phyloP scores from a whole-genome alignment of 2,329 filamentous ascomycete species.

The Waltergamsia citrina region DNA sequence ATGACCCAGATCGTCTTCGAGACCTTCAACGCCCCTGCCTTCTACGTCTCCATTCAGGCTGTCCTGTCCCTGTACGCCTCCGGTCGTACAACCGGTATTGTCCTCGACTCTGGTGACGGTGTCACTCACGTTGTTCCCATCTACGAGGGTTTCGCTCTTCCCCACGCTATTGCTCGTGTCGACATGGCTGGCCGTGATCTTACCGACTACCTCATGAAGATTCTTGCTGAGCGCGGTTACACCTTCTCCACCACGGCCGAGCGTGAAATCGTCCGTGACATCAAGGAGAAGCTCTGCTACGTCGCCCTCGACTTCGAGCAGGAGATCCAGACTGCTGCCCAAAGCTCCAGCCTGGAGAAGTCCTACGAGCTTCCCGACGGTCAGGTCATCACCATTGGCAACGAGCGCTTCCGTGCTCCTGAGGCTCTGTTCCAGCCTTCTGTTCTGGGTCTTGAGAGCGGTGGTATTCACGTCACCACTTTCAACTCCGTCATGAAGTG shows the following conservation, averaged over 20 bases:
- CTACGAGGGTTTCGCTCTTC: conserved; percentile 99
- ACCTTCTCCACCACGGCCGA: conserved; percentile 99
- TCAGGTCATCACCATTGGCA: conserved; percentile 99
- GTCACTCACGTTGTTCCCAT: conserved; percentile 99
- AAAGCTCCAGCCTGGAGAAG: conserved; percentile 99
- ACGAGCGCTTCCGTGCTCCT: conserved; percentile 99
- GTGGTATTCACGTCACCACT: conserved; percentile 98
- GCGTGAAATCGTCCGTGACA: conserved; percentile 99
- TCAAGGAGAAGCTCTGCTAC: conserved; percentile 99
- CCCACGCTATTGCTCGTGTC: conserved; percentile 99
- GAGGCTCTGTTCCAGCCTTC: conserved; percentile 99
- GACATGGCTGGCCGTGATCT: conserved; percentile 99
- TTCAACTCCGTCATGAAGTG: conserved; percentile 99
- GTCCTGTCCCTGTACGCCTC: conserved; percentile 98
- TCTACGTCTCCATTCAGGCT: conserved; percentile 99
- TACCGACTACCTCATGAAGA: conserved; percentile 99
- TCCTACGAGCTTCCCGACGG: conserved; percentile 99
- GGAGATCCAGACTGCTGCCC: conserved; percentile 99
- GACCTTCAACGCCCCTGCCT: conserved; percentile 99
- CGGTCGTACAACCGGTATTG: conserved; percentile 99
- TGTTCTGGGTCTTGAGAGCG: conserved; percentile 94
- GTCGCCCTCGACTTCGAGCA: conserved; percentile 99
- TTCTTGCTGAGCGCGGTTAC: conserved; percentile 97
- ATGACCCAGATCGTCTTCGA: conserved; percentile 99
- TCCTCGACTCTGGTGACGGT: conserved; percentile 99